A percentile compares a stretch with the other conserved stretches of the same genome.
Conservation (phyloP, 352 stramenopile genomes). For the Globisporangium nodosum region DNA sequence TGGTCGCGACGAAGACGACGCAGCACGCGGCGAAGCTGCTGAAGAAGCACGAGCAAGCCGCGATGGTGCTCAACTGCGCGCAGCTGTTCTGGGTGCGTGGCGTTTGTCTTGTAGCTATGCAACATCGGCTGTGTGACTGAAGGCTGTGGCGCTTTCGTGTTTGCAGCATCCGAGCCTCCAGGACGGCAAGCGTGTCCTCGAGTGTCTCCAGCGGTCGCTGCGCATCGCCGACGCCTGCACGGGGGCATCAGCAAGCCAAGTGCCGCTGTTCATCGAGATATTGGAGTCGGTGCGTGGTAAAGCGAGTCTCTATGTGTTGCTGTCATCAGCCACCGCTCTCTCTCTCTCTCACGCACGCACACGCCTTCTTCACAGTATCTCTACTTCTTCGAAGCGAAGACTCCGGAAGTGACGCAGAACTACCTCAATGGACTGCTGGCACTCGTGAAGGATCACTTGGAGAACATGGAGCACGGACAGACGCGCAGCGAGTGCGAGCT, state of each 20-base stretch:
- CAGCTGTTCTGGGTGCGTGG: slow-evolving; percentile 93
- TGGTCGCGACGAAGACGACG: slow-evolving; percentile 95
- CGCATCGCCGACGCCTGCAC: slow-evolving; percentile 92
- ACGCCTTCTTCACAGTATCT: slow-evolving; percentile 53
- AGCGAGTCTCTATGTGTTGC: background rate
- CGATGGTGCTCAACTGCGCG: slow-evolving; percentile 92
- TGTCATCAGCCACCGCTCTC: background rate
- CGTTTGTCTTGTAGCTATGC: no score
- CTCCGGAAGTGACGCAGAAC: slow-evolving; percentile 58
- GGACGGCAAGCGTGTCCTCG: slow-evolving; percentile 92
- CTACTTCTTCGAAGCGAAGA: slow-evolving; percentile 92
- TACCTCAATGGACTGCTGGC: slow-evolving; percentile 77
- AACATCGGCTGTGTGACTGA: background rate
- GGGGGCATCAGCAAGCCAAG: slow-evolving; percentile 70
- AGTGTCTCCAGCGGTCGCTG: slow-evolving; percentile 95
- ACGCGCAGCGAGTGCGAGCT: slow-evolving; percentile 67
- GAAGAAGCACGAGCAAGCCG: slow-evolving; percentile 95
- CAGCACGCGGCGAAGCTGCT: slow-evolving; percentile 96
- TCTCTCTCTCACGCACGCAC: background rate
- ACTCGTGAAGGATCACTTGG: slow-evolving; percentile 91
- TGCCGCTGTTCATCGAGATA: slow-evolving; percentile 96
- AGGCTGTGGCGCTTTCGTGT: slow-evolving; percentile 3
- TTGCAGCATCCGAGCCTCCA: slow-evolving; percentile 63
- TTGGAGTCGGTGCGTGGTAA: slow-evolving; percentile 72
- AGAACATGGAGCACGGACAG: slow-evolving; percentile 80